These are phyloP conservation scores for Saturnispora halmiae DNA, from an alignment of 805 yeast genomes.

Conservation along the genomic window DNA sequence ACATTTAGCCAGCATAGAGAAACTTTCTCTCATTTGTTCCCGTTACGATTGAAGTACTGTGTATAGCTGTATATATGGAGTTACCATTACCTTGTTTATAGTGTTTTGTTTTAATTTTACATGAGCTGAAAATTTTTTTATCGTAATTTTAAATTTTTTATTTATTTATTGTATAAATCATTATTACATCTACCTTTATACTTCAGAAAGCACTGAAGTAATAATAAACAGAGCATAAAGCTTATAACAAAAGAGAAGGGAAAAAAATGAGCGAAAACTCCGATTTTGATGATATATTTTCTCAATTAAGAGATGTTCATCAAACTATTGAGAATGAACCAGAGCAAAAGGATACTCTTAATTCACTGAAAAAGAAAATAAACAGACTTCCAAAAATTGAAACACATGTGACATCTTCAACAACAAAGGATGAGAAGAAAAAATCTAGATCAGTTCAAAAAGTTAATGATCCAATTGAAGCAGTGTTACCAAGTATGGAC, in stretches of 20 bases:
- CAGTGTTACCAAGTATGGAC: constrained; percentile 16
- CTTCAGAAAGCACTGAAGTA: too few relatives aligned
- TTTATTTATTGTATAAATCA: not conserved
- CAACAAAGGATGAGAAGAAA: constrained; percentile 10
- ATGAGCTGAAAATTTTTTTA: not conserved
- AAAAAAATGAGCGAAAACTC: constrained; percentile 9
- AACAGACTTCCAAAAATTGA: constrained; percentile 32
- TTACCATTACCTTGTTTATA: constrained; percentile 3
- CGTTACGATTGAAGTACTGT: constrained; percentile 20
- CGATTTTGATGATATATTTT: constrained; percentile 30
- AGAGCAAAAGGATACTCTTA: constrained; percentile 17
- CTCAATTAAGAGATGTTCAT: constrained; percentile 11
- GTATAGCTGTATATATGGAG: too few relatives aligned
- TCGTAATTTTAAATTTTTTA: constrained; percentile 2
- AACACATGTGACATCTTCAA: constrained; percentile 16
- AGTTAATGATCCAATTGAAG: constrained; percentile 39
- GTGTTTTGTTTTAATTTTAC: not conserved
- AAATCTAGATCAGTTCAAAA: constrained; percentile 20
- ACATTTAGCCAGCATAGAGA: constrained; percentile 76
- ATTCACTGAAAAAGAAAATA: constrained; percentile 23
- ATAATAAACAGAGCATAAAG: too few relatives aligned
- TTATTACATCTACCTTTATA: too few relatives aligned
- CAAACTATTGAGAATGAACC: not conserved
- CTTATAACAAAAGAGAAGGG: not conserved
- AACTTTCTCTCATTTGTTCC: constrained; percentile 50